Evolutionary conservation across 345 rosid species (phyloP), one percentile per base, ranked within the genome.

Genomic region (Eucalyptus lansdowneana): DNA sequence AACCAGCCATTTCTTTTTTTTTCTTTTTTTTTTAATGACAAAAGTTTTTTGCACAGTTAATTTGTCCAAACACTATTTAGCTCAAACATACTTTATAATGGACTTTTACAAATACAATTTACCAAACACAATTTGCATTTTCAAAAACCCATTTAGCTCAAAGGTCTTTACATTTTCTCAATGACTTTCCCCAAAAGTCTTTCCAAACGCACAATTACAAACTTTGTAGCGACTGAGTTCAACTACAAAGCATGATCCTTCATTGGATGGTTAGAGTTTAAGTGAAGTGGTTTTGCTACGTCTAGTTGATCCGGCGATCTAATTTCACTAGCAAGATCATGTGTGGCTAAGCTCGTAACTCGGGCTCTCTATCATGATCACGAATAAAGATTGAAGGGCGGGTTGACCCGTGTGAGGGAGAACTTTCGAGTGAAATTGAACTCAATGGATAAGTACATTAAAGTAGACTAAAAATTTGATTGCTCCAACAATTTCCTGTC

Each of bases 311-410:
- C 83, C 14, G 6, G 10, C 3, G 25, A 72, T 37, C 14, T 10
- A 19, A 34, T 72, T 37, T 21, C 24, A 37, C 9, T 10, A 9
- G 44, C 4, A 2, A 72, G 2, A 72, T 37, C 45, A 21, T 11
- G 25, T 19, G 83, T 2, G 1, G 25, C 45, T 37, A 72, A 72
- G 45, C 14, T 37, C 3, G 27, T 37, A 10, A 37, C 12, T 72
- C 5, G 45, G 7, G 14, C 29, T 37, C 29, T 40, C 29, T 21
- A 4, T 3, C 24, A 27, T 0, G 8, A 72, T 72, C 81, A 0
- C 27, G 81, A 37, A 19, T 19, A 37, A 6, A 9, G 42, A 69
- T 69, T 19, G 13, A 69, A 34, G 22, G 24, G 42, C 2, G 2
- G 19, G 7, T 34, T 69, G 44, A 9, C 25, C 6, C 7, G 2